Conservation (phyloP, 805 yeast genomes). For the Ogataea neopini region DNA sequence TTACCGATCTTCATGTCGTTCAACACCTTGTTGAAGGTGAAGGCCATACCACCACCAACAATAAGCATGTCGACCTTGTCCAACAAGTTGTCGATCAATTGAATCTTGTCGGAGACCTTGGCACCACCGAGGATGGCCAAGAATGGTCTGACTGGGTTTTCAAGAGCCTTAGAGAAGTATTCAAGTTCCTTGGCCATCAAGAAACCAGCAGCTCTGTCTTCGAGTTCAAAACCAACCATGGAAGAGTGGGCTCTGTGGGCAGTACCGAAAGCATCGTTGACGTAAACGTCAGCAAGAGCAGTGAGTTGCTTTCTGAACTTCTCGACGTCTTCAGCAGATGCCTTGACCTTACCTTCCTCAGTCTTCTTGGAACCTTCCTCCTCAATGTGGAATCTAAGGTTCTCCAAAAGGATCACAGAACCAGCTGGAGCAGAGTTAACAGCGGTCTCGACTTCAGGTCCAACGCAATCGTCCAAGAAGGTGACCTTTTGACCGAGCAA, state of each 20-base stretch:
- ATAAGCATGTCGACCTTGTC: constrained; percentile 94
- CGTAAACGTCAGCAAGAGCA: constrained; percentile 92
- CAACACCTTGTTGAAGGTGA: constrained; percentile 95
- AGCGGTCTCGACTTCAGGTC: constrained; percentile 81
- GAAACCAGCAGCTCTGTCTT: constrained; percentile 98
- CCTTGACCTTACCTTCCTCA: constrained; percentile 92
- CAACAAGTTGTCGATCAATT: constrained; percentile 93
- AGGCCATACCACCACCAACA: constrained; percentile 99
- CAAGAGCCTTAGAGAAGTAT: constrained; percentile 97
- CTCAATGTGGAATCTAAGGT: constrained; percentile 98
- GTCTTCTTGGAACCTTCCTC: constrained; percentile 88
- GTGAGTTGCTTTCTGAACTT: constrained; percentile 89
- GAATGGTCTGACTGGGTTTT: constrained; percentile 97
- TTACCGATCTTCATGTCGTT: constrained; percentile 86
- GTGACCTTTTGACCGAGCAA: constrained; percentile 73
- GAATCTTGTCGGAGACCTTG: constrained; percentile 98
- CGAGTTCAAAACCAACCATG: constrained; percentile 95
- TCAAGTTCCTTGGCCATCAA: constrained; percentile 95
- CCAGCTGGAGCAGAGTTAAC: constrained; percentile 76
- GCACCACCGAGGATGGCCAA: constrained; percentile 99
- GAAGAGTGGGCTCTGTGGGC: constrained; percentile 99
- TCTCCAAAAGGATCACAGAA: constrained; percentile 87
- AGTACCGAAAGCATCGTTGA: constrained; percentile 98
- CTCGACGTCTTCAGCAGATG: constrained; percentile 79
- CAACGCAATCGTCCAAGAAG: constrained; percentile 91